Evolutionary conservation across 371 early-diverging fungal species (phyloP), one percentile per base, ranked within the genome.

Genomic region (Haplosporangium sp.): DNA sequence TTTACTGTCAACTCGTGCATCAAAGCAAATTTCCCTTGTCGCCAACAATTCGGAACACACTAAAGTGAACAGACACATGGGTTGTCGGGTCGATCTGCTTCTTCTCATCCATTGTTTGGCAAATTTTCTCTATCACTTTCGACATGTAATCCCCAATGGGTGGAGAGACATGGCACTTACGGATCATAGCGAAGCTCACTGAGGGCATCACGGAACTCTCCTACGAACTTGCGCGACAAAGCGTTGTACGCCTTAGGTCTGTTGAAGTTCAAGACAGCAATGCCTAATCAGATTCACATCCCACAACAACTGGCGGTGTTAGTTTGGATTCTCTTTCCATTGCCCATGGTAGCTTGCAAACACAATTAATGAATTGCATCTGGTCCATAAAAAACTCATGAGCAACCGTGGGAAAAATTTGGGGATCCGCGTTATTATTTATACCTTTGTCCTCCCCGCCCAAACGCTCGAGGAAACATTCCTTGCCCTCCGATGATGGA

Each of bases 171-270:
- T 48, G 37, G 6, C 18, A 63, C 73, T 48, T 73, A 70, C 68
- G 41, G 64, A 53, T 82, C 92, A 70, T 90, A 90, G 20, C 95
- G 87, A 13, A 95, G 81, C 51, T 86, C 85, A 20, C 87, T 81
- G 7, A 97, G 80, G 0, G 91, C 89, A 6, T 80, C 80, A 55
- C 90, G 86, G 73, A 98, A 92, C 71, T 95, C 87, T 8, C 70
- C 64, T 40, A 98, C 84, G 21, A 98, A 84, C 59, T 88, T 86
- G 38, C 89, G 85, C 4, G 97, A 96, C 21, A 98, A 81, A 10
- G 98, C 98, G 80, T 98, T 98, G 81, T 89, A 94, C 12, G 95
- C 92, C 37, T 84, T 82, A 46, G 98, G 96, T 6, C 98, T 89
- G 83, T 96, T 91, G 65, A 98, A 84, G 66, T 91, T 89, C 43